A percentile compares a stretch with the other conserved stretches of the same genome.
These are phyloP conservation scores for Auricularia cornea DNA, from an alignment of 768 basidiomycete genomes.

Conservation along the genomic window DNA sequence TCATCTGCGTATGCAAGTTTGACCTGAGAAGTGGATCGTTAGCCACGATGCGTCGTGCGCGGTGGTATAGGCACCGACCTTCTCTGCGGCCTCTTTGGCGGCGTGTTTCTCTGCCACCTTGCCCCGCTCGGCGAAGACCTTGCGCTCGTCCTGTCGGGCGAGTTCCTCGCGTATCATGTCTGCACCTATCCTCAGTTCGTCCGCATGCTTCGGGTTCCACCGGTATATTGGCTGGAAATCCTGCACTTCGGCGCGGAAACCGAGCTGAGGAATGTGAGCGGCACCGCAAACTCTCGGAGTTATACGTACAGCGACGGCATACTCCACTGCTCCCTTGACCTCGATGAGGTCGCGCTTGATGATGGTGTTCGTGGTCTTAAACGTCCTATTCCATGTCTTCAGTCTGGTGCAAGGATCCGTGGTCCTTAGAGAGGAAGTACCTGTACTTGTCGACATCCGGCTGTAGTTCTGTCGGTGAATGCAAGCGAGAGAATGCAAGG, in stretches of 20 bases:
- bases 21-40: slow-evolving; percentile 38
- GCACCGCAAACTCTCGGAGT: neutral
- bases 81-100: slow-evolving; percentile 43
- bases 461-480: neutral
- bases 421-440: slow-evolving; percentile 58
- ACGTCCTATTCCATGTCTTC: slow-evolving; percentile 67
- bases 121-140: slow-evolving; percentile 38
- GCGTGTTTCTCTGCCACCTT: slow-evolving; percentile 55
- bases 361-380: slow-evolving; percentile 65
- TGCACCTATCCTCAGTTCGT: slow-evolving; percentile 54
- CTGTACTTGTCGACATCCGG: neutral
- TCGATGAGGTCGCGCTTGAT: slow-evolving; percentile 64
- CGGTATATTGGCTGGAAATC: slow-evolving; percentile 68
- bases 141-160: slow-evolving; percentile 41
- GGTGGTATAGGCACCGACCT: slow-evolving; percentile 31
- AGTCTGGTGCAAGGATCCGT: slow-evolving; percentile 57
- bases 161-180: slow-evolving; percentile 57
- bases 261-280: slow-evolving; percentile 40
- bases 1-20: slow-evolving; percentile 76
- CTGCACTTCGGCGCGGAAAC: slow-evolving; percentile 65
- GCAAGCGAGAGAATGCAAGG: slow-evolving; percentile 7
- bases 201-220: slow-evolving; percentile 44
- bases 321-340: slow-evolving; percentile 66
- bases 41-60: neutral
- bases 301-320: slow-evolving; percentile 61